Conservation (phyloP, 148 eudicot genomes). For the Dysphania ambrosioides region DNA sequence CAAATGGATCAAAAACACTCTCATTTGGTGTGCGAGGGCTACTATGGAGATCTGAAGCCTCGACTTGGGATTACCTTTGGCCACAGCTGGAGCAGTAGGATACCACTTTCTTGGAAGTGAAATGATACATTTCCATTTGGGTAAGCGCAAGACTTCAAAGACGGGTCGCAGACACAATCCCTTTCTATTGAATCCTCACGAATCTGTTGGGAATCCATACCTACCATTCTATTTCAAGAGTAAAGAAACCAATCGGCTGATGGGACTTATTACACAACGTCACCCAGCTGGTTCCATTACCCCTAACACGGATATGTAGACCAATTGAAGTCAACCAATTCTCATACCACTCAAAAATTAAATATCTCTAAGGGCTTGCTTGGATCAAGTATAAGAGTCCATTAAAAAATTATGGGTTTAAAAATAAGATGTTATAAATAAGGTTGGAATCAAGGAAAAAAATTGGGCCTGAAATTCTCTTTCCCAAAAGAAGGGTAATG, state of each 20-base stretch:
- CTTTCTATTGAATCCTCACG: slow-evolving; percentile 15
- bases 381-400: too few species aligned
- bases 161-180: slow-evolving; percentile 16
- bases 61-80: slow-evolving; percentile 2
- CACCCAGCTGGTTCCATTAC: too few species aligned
- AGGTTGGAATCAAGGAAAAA: too few species aligned
- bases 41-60: slow-evolving; percentile 14
- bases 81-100: slow-evolving; percentile 2
- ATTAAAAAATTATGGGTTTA: too few species aligned
- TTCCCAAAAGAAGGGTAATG: too few species aligned
- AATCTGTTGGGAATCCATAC: slow-evolving; percentile 32
- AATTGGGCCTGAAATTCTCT: too few species aligned
- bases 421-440: too few species aligned
- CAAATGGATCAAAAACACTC: slow-evolving; percentile 65
- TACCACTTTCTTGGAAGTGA: slow-evolving; percentile 12
- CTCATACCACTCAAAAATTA: too few species aligned
- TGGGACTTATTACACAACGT: too few species aligned
- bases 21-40: slow-evolving; percentile 50
- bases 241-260: slow-evolving; percentile 5
- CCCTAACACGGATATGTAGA: too few species aligned
- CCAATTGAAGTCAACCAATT: too few species aligned
- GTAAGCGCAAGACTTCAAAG: slow-evolving; percentile 1
- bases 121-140: slow-evolving; percentile 1
- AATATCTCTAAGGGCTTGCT: too few species aligned
- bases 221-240: slow-evolving; percentile 7